Evolutionary conservation across 495 filamentous ascomycete species (phyloP).

Genomic region (Aspergillus bertholletiae): DNA sequence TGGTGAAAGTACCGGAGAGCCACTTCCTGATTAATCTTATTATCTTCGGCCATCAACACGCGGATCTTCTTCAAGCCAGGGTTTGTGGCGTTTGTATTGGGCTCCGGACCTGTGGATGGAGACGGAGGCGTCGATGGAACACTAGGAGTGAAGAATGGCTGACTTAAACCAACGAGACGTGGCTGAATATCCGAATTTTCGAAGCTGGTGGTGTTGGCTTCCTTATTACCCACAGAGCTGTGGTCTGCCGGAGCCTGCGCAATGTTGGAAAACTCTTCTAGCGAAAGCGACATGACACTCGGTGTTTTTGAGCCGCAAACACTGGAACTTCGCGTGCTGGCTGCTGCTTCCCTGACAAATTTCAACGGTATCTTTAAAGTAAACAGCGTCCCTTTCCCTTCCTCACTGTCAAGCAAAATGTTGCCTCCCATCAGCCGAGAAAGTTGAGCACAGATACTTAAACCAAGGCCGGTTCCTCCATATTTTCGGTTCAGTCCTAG

Average conservation of each 20-base stretch:
- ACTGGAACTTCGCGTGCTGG: slow-evolving; percentile 40
- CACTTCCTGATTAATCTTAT: slow-evolving; percentile 91
- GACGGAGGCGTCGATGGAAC: slow-evolving; percentile 28
- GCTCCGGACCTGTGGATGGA: background rate
- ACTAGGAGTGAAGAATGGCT: slow-evolving; percentile 76
- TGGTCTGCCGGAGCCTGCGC: slow-evolving; percentile 21
- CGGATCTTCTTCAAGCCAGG: slow-evolving; percentile 54
- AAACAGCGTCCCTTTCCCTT: slow-evolving; percentile 76
- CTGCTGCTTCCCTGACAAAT: slow-evolving; percentile 62
- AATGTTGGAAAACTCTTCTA: slow-evolving; percentile 30
- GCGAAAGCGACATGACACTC: slow-evolving; percentile 18
- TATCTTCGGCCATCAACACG: slow-evolving; percentile 92
- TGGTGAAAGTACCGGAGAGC: slow-evolving; percentile 35
- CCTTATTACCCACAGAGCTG: slow-evolving; percentile 16
- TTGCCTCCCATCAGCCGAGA: slow-evolving; percentile 77
- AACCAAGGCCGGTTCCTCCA: slow-evolving; percentile 84
- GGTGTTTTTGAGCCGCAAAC: slow-evolving; percentile 23
- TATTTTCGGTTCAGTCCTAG: slow-evolving; percentile 84
- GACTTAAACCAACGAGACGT: slow-evolving; percentile 75
- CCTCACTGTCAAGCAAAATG: slow-evolving; percentile 67
- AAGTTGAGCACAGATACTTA: slow-evolving; percentile 86
- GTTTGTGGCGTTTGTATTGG: slow-evolving; percentile 1
- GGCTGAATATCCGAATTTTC: slow-evolving; percentile 55
- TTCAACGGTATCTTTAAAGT: slow-evolving; percentile 80
- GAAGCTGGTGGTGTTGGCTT: slow-evolving; percentile 21